Evolutionary conservation across 2,329 filamentous ascomycete genomes (phyloP), one percentile per base, ranked within the genome.

Genomic region (Penicillium sp.): DNA sequence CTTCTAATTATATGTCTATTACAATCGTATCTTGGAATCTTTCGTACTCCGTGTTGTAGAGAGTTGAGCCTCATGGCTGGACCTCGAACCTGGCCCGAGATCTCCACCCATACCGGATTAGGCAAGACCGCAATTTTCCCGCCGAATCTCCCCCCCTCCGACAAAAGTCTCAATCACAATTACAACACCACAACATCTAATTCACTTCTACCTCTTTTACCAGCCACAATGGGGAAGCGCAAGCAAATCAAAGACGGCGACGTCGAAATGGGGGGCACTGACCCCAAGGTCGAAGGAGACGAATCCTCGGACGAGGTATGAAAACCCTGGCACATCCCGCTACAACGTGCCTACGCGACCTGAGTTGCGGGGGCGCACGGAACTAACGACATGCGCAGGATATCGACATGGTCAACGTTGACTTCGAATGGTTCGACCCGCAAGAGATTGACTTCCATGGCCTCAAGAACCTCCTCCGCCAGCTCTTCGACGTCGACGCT

Each of bases 381-480:
- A 9, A 41, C 35, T 41, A 47, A 47, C 21, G 19, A 26, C 3
- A 11, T 29, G 26, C 30, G 21, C 61, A 96, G 91, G 92, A 97
- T 72, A 90, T 93, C 73, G 91, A 97, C 75, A 90, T 94, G 76
- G 88, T 99, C 67, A 90, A 98, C 74, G 93, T 98, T 61, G 94
- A 98, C 68, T 99, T 99, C 73, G 95, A 99, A 82, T 98, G 93
- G 91, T 99, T 98, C 82, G 96, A 97, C 79, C 96, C 94, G 65
- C 90, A 95, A 70, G 88, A 91, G 7, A 85, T 96, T 70, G 95
- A 99, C 78, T 98, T 98, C 78, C 94, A 98, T 79, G 95, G 95
- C 62, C 86, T 96, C 70, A 97, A 97, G 78, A 90, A 88, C 9
- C 87, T 99, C 7, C 80, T 97, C 63, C 91, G 94, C 63, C 95